A percentile compares a stretch with the other conserved stretches of the same genome.
Conservation (phyloP, 129 eudicot genomes). For the Escallonia herrerae region DNA sequence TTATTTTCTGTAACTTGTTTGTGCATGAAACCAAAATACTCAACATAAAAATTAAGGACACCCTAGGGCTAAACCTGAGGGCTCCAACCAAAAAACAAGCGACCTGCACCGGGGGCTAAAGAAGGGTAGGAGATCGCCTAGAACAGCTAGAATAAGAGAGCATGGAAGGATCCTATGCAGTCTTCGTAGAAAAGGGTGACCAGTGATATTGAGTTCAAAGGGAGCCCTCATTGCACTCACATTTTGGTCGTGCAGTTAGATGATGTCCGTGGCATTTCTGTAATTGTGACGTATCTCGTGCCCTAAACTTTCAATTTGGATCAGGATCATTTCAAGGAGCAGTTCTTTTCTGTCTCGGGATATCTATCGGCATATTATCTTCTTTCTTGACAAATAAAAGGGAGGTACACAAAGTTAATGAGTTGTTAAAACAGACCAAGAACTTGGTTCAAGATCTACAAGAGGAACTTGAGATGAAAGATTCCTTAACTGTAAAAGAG, state of each 20-base stretch:
- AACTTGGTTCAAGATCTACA: constrained; percentile 77
- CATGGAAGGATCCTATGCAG: too few relatives aligned
- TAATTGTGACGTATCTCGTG: neutral
- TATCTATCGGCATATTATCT: constrained; percentile 57
- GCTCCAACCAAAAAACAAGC: too few relatives aligned
- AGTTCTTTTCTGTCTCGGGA: constrained; percentile 50
- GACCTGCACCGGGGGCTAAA: too few relatives aligned
- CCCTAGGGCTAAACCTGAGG: too few relatives aligned
- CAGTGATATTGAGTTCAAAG: too few relatives aligned
- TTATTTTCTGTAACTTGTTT: too few relatives aligned
- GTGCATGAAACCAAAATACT: too few relatives aligned
- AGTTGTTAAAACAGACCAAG: constrained; percentile 50
- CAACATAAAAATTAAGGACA: too few relatives aligned
- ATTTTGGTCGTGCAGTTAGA: neutral
- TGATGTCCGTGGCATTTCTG: neutral
- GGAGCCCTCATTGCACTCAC: too few relatives aligned
- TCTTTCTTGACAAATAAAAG: constrained; percentile 44
- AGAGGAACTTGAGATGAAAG: constrained; percentile 86
- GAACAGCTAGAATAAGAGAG: too few relatives aligned
- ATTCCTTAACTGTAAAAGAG: constrained; percentile 61
- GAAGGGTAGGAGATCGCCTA: too few relatives aligned
- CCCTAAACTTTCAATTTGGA: neutral
- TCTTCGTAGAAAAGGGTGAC: too few relatives aligned
- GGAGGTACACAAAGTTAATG: constrained; percentile 53
- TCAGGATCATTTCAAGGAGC: constrained; percentile 43